Evolutionary conservation across 371 early-diverging fungal genomes (phyloP).

Genomic region (Mucor racemosus): DNA sequence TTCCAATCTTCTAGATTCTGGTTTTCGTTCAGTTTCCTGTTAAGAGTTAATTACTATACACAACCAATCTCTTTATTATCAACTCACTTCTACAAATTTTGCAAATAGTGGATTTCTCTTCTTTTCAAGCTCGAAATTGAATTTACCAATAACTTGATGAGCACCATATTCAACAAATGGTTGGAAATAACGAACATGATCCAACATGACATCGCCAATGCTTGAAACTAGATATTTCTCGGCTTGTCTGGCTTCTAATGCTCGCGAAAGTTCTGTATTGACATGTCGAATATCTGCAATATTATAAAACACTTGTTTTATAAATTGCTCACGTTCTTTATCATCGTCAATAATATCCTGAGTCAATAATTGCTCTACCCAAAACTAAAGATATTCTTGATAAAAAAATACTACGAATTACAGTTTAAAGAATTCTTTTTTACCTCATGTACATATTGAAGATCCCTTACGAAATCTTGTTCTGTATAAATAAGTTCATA

Average conservation of each 20-base stretch:
- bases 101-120: slow-evolving; percentile 68
- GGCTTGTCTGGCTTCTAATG: slow-evolving; percentile 74
- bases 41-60: background rate
- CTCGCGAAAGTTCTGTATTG: slow-evolving; percentile 70
- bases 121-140: slow-evolving; percentile 80
- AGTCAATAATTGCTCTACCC: slow-evolving; percentile 72
- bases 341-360: slow-evolving; percentile 37
- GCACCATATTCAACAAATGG: slow-evolving; percentile 90
- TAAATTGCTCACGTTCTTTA: slow-evolving; percentile 59
- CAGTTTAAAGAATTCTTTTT: slow-evolving; percentile 32
- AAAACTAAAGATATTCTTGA: slow-evolving; percentile 42
- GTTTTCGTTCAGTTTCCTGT: slow-evolving; percentile 72
- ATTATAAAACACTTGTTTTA: slow-evolving; percentile 84
- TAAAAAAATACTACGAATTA: background rate
- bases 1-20: slow-evolving; percentile 63
- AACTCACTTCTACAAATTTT: slow-evolving; percentile 71
- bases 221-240: slow-evolving; percentile 70
- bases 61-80: background rate
- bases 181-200: slow-evolving; percentile 62
- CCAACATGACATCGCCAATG: slow-evolving; percentile 85
- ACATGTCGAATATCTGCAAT: slow-evolving; percentile 71
- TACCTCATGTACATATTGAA: slow-evolving; percentile 57
- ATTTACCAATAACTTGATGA: slow-evolving; percentile 83
- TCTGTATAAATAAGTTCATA: slow-evolving; percentile 90
- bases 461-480: slow-evolving; percentile 84